Evolutionary conservation across 2,329 filamentous ascomycete genomes (phyloP).

Genomic region (Fusarium lateritium): DNA sequence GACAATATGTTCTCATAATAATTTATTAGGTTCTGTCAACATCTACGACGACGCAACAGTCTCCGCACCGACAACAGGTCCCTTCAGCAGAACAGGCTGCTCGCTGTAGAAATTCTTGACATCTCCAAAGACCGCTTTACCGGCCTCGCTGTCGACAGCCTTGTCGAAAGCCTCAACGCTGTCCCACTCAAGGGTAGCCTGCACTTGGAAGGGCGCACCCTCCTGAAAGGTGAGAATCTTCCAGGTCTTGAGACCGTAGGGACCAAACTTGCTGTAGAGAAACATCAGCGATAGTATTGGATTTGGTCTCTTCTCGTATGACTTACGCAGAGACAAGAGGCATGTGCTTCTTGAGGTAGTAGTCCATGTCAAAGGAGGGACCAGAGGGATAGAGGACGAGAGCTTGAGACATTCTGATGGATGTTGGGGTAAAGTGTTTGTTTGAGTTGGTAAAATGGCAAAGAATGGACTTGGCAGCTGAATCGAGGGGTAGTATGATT

Average conservation of each 20-base stretch:
- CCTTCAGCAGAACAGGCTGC: constrained; percentile 43
- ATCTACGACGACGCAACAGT: constrained; percentile 14
- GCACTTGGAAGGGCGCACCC: constrained; percentile 43
- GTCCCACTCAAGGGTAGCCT: constrained; percentile 45
- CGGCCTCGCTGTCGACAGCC: constrained; percentile 21
- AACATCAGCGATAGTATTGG: neutral
- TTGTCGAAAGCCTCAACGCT: constrained; percentile 37
- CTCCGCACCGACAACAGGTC: constrained; percentile 29
- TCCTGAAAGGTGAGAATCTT: constrained; percentile 40
- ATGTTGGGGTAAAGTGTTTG: neutral
- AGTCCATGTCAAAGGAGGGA: constrained; percentile 46
- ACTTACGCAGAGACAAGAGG: constrained; percentile 44
- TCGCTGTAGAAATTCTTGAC: constrained; percentile 41
- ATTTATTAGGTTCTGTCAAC: neutral
- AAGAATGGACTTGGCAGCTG: neutral
- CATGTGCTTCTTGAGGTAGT: constrained; percentile 49
- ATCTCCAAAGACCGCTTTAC: constrained; percentile 41
- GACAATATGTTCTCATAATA: too few relatives aligned
- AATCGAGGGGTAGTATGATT: constrained; percentile 30
- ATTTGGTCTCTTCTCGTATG: neutral
- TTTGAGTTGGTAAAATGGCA: neutral
- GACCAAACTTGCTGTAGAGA: constrained; percentile 37
- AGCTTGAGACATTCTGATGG: constrained; percentile 43
- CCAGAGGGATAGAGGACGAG: constrained; percentile 49
- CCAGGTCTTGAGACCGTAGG: constrained; percentile 41